Evolutionary conservation across 306 rosid genomes (phyloP).

Genomic region (Vigna unguiculata): DNA sequence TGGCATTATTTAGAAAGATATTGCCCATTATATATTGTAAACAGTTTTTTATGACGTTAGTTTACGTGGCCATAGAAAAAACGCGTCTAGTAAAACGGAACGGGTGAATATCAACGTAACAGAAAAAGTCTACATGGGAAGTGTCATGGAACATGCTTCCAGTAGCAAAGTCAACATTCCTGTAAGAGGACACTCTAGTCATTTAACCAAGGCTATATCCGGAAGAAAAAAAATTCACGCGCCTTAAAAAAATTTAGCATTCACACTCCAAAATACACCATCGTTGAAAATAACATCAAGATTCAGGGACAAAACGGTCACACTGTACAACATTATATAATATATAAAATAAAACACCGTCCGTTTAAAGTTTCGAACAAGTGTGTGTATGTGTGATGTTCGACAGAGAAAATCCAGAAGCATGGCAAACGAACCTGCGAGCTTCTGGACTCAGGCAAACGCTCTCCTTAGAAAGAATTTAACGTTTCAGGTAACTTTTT

Average conservation of each 20-base stretch:
- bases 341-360: not conserved
- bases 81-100: conserved; percentile 1
- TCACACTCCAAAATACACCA: not conserved
- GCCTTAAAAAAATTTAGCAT: too few relatives aligned
- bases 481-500: conserved; percentile 69
- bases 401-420: not conserved
- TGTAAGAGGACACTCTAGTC: not conserved
- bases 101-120: too few relatives aligned
- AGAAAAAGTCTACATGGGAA: not conserved
- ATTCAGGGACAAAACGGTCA: conserved; percentile 18
- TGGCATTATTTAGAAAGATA: too few relatives aligned
- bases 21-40: not conserved
- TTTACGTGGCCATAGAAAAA: not conserved
- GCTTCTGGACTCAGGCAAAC: conserved; percentile 88
- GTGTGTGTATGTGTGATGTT: too few relatives aligned
- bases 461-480: conserved; percentile 88
- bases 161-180: not conserved
- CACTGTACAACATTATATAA: not conserved
- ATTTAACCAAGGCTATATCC: conserved; percentile 32
- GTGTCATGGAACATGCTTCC: not conserved
- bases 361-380: not conserved
- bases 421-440: conserved; percentile 58
- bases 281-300: conserved; percentile 4
- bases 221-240: not conserved
- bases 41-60: not conserved